Evolutionary conservation across 208 protist genomes (phyloP).

Genomic region (Jaenimonas drosophilae): DNA sequence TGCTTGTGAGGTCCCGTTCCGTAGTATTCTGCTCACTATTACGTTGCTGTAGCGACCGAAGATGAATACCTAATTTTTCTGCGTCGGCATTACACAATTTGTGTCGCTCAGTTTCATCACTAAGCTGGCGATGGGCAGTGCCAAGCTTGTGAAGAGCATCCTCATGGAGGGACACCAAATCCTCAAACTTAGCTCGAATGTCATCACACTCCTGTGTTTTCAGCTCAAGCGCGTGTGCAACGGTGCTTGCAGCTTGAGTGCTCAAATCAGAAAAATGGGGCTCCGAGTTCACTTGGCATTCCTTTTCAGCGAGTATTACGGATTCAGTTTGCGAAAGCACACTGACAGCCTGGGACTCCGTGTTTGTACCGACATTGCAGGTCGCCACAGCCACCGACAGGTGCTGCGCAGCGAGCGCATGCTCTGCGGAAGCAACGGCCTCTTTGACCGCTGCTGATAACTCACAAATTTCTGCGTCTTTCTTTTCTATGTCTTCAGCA

Average conservation of each 20-base stretch:
- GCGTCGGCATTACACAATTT: slow-evolving; percentile 30
- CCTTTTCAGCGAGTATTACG: slow-evolving; percentile 8
- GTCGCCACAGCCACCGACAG: no score
- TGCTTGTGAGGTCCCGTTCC: slow-evolving; percentile 35
- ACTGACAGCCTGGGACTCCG: slow-evolving; percentile 12
- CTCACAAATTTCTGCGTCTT: no score
- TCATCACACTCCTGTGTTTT: slow-evolving; percentile 66
- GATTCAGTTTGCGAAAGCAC: slow-evolving; percentile 7
- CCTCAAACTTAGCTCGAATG: slow-evolving; percentile 35
- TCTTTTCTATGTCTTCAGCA: no score
- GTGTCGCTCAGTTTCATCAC: slow-evolving; percentile 22
- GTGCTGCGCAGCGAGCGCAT: no score
- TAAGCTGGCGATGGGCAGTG: slow-evolving; percentile 25
- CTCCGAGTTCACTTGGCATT: slow-evolving; percentile 22
- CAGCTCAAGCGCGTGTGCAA: slow-evolving; percentile 38
- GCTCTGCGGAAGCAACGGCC: no score
- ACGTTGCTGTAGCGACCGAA: slow-evolving; percentile 61
- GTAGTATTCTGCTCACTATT: slow-evolving; percentile 36
- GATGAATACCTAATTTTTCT: slow-evolving; percentile 51
- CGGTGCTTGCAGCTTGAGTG: slow-evolving; percentile 21
- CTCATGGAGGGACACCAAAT: slow-evolving; percentile 31
- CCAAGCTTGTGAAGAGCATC: slow-evolving; percentile 34
- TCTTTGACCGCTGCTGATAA: no score
- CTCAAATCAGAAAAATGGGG: slow-evolving; percentile 7
- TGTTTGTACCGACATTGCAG: no score